Percentiles rank a stretch among this genome's conserved stretches.
These are phyloP conservation scores for Capsella bursapastoris DNA, from an alignment of 345 rosid species.

Conservation along the genomic window DNA sequence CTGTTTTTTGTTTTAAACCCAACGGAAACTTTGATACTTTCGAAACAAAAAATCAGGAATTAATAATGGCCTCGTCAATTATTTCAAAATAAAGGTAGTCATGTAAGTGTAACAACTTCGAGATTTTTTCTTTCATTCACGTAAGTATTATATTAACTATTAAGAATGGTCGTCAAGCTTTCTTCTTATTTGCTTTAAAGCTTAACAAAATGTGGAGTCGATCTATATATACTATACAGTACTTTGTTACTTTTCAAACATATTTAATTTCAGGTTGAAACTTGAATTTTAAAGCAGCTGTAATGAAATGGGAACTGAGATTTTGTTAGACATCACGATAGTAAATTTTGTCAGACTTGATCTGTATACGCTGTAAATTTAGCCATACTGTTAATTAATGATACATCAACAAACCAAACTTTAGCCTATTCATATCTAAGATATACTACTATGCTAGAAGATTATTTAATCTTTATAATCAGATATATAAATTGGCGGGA, in stretches of 20 bases:
- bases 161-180: background rate
- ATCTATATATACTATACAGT: no score
- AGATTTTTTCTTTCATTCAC: background rate
- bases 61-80: constrained; percentile 33
- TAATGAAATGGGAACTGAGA: background rate
- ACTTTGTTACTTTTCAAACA: background rate
- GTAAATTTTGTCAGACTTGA: background rate
- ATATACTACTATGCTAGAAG: background rate
- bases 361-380: background rate
- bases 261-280: background rate
- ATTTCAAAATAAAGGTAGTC: constrained; percentile 43
- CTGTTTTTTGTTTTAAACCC: constrained; percentile 6
- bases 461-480: background rate
- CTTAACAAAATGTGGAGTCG: background rate
- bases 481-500: constrained; percentile 33
- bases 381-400: background rate
- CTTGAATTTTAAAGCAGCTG: background rate
- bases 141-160: background rate
- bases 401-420: background rate
- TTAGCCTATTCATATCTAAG: background rate
- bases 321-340: background rate
- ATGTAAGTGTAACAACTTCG: constrained; percentile 18
- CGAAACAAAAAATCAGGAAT: constrained; percentile 22
- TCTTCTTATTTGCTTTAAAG: background rate
- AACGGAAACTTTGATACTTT: constrained; percentile 25